A percentile compares a stretch with the other conserved stretches of the same genome.
Evolutionary conservation across 225 moss, liverwort and hornwort species (phyloP).

Genomic region (Sphagnum tenellum): DNA sequence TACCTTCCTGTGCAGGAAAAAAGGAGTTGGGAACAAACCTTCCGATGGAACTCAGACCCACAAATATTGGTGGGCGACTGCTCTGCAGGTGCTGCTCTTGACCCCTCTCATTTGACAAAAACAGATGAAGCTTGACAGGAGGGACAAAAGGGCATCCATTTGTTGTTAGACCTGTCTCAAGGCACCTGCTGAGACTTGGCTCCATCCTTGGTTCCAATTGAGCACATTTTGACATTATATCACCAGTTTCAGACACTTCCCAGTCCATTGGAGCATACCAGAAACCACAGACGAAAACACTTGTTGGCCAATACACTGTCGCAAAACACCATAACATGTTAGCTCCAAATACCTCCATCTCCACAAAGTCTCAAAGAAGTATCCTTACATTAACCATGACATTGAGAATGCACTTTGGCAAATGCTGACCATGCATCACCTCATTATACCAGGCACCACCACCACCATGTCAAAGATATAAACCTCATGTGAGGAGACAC

Average conservation of each 20-base stretch:
- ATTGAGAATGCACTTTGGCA: too few species aligned
- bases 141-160: neutral
- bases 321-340: too few species aligned
- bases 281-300: conserved; percentile 78
- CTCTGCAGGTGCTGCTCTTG: neutral
- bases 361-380: too few species aligned
- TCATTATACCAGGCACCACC: neutral
- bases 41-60: conserved; percentile 81
- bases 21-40: conserved; percentile 13
- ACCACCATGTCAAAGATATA: neutral
- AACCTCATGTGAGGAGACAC: neutral
- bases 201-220: neutral
- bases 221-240: conserved; percentile 3
- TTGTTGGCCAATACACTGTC: conserved; percentile 64
- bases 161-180: neutral
- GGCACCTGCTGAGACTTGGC: neutral
- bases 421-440: too few species aligned
- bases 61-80: conserved; percentile 35
- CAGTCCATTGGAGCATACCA: conserved; percentile 82
- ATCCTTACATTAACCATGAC: too few species aligned
- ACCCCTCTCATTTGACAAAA: conserved; percentile 18
- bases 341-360: too few species aligned
- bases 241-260: conserved; percentile 23
- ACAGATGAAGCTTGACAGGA: conserved; percentile 30
- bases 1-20: neutral